Percentiles rank a stretch among this genome's conserved stretches.
Evolutionary conservation across 2,329 filamentous ascomycete genomes (phyloP).

Genomic region (Xylariaceae sp.): DNA sequence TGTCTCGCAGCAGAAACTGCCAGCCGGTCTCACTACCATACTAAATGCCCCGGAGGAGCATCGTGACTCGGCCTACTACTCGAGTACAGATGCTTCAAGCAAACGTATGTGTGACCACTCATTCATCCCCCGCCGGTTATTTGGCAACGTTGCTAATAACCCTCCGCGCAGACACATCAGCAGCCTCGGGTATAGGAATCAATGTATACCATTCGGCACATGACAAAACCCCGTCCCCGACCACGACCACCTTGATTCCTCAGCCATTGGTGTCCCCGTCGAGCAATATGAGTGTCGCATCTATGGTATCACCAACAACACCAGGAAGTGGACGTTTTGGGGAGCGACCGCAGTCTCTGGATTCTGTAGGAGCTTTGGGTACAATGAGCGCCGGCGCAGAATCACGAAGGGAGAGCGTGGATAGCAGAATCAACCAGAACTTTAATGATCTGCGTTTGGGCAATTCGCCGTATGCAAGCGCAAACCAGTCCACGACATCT

Average conservation of each 20-base stretch:
- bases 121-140: conserved; percentile 4
- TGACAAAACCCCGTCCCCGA: conserved; percentile 62
- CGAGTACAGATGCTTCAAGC: conserved; percentile 43
- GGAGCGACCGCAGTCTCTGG: conserved; percentile 38
- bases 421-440: conserved; percentile 70
- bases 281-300: conserved; percentile 61
- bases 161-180: conserved; percentile 36
- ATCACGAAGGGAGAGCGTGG: conserved; percentile 71
- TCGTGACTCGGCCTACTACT: conserved; percentile 50
- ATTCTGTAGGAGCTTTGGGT: conserved; percentile 32
- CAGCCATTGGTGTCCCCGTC: conserved; percentile 53
- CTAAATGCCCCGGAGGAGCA: conserved; percentile 47
- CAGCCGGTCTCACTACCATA: conserved; percentile 45
- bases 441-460: conserved; percentile 67
- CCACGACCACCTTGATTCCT: conserved; percentile 43
- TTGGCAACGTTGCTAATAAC: conserved; percentile 15
- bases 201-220: conserved; percentile 45
- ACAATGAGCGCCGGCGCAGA: conserved; percentile 37
- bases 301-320: conserved; percentile 59
- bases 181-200: conserved; percentile 39
- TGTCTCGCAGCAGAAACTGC: conserved; percentile 41
- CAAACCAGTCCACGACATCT: conserved; percentile 72
- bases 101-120: conserved; percentile 39
- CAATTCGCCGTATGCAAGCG: conserved; percentile 68
- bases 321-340: conserved; percentile 39